Base-by-base conservation (phyloP, 768 basidiomycete species). In the Scleroderma bovista region DNA sequence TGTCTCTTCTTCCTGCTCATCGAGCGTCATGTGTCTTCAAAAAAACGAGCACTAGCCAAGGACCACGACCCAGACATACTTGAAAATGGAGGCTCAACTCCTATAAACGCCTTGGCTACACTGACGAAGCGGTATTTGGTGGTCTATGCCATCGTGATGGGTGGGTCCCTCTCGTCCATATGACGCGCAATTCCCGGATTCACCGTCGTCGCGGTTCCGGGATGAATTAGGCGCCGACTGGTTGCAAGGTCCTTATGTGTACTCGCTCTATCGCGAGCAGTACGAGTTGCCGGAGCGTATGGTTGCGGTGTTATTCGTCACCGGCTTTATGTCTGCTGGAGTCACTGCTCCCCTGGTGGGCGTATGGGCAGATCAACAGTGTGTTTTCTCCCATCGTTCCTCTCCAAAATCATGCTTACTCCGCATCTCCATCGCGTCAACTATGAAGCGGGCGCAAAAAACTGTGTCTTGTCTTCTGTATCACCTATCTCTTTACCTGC, bases 181-280 rank as follows among this genome's bases (percentile, higher is more conserved):
- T 24, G 17, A 13, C 4, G 12, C 34, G 29, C 49, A 43, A 22
- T 5, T 15, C 16, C 24, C 16, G 20, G 24, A 16, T 36, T n/a
- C 13, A 5, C 46, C 50, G 41, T 47, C 16, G n/a, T 38, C 36
- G 36, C 16, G 38, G n/a, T 12, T 6, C n/a, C 22, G 39, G 5
- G 39, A 6, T 40, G n/a, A 36, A 12, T 33, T 57, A 86, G 85
- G 80, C 50, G 83, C 85, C 34, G 85, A 88, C 64, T 87, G 86
- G 85, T 71, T 88, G 13, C 85, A 88, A 63, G 87, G 87, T 1
- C 87, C 87, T 15, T 88, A 88, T 57, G 72, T 88, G 1, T 89
- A 87, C 57, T 84, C 85, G 15, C 67, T 88, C 0, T 89, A 88
- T 61, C 72, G 73, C 41, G 83, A 86, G 38, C 83, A 87, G 58